Evolutionary conservation across 306 rosid species (phyloP).

Genomic region (Glycine soja): DNA sequence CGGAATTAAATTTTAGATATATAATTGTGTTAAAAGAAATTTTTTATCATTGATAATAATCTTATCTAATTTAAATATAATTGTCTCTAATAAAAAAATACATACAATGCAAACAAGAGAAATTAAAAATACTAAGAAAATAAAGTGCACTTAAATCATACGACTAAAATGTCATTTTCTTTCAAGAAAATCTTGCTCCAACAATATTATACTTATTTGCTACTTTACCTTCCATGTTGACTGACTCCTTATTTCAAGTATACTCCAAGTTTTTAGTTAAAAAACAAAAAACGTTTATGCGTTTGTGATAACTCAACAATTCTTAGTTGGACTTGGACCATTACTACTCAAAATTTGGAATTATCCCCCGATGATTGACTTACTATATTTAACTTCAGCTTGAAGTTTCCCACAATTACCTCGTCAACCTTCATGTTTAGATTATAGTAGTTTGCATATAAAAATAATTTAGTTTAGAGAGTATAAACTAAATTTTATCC

Average conservation of each 20-base stretch:
- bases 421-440: constrained; percentile 8
- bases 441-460: not conserved
- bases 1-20: no score
- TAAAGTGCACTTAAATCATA: not conserved
- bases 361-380: not conserved
- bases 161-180: no score
- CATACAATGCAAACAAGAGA: no score
- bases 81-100: no score
- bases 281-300: not conserved
- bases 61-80: no score
- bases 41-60: no score
- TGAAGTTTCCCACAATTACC: not conserved
- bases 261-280: not conserved
- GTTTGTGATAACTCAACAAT: constrained; percentile 20
- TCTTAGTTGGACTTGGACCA: not conserved
- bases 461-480: not conserved
- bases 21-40: no score
- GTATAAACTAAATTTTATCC: not conserved
- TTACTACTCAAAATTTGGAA: not conserved
- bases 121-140: not conserved
- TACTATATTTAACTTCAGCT: not conserved
- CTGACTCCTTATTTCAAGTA: not conserved
- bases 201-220: constrained; percentile 16
- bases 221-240: constrained; percentile 33
- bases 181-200: constrained; percentile 13